Percentiles rank a stretch among this genome's conserved stretches.
Conservation (phyloP, 352 stramenopile genomes). For the Phytophthora fragariaefolia region DNA sequence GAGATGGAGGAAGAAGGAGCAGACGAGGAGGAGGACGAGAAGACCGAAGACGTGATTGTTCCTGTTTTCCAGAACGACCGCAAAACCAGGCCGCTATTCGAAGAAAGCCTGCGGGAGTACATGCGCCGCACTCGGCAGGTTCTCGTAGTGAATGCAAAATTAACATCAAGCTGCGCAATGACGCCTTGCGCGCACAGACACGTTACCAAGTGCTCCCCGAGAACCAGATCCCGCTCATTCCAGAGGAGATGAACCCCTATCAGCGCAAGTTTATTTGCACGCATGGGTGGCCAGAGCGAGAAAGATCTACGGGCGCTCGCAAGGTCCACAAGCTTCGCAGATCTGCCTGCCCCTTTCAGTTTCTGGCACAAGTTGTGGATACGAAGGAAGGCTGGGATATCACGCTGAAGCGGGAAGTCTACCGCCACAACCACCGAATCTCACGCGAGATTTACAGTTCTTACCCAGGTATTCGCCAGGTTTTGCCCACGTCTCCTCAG, state of each 20-base stretch:
- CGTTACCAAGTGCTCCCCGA: neutral
- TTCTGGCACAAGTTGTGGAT: neutral
- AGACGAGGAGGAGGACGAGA: no score
- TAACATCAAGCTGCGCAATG: neutral
- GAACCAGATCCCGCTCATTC: neutral
- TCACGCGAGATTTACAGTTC: constrained; percentile 8
- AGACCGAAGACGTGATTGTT: no score
- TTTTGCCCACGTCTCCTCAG: neutral
- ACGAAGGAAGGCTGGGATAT: constrained; percentile 11
- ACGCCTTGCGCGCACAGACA: neutral
- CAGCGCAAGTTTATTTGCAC: constrained; percentile 14
- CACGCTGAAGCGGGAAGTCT: constrained; percentile 4
- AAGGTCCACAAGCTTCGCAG: neutral
- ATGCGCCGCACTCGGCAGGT: neutral
- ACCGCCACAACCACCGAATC: constrained; percentile 8
- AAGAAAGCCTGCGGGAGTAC: neutral
- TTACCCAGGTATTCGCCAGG: constrained; percentile 30
- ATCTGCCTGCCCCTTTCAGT: constrained; percentile 9
- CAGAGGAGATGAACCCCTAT: neutral
- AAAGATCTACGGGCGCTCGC: neutral
- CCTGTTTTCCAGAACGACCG: no score
- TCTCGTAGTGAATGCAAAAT: constrained; percentile 2
- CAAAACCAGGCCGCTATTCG: neutral
- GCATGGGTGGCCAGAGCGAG: constrained; percentile 1
- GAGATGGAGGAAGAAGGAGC: no score